Base-by-base conservation (phyloP, 371 early-diverging fungal genomes). In the Rhizopus sp. region DNA sequence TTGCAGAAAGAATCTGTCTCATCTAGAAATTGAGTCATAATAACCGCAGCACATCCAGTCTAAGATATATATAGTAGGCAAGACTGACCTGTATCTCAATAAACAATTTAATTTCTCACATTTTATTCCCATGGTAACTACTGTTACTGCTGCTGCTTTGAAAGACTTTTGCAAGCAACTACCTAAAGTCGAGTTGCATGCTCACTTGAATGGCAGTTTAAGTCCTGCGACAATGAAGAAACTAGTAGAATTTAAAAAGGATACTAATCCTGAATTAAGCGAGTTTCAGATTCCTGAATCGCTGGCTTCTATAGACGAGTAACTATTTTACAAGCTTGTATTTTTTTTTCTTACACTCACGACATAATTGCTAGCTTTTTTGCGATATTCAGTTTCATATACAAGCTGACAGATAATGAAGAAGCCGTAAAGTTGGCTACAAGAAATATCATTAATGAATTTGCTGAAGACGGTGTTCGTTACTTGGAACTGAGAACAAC, bases 401-500 rank as follows among this genome's bases (percentile, higher is more conserved):
- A 88, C 47, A 71, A 73, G 49, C 58, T 88, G 7, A 85, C 82
- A 0, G 80, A 81, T 34, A 77, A 78, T 50, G 73, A 68, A 53
- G 73, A 70, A 33, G 57, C 74, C 5, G 57, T 84, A 3, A 59
- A 55, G 10, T 66, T 73, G n/a, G 71, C 78, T 7, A 77, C 82
- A 6, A 57, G 68, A 13, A 53, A 60, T 13, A 66, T 82, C 7
- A 78, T 88, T 55, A 59, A 70, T 39, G 83, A 84, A 31, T 88
- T 88, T 75, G 73, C 66, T 0, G 23, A 46, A 2, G 83, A 82
- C 42, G 77, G 77, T n/a, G 80, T 82, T 17, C 67, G 66, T 15
- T 88, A 88, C 53, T 62, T 87, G 31, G 86, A 87, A 61, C 66
- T 88, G 7, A 66, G 88, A 45, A 78, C 81, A 0, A 87, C 85